Conservation (phyloP, 202 grass and related monocot species). For the Panicum hallii region DNA sequence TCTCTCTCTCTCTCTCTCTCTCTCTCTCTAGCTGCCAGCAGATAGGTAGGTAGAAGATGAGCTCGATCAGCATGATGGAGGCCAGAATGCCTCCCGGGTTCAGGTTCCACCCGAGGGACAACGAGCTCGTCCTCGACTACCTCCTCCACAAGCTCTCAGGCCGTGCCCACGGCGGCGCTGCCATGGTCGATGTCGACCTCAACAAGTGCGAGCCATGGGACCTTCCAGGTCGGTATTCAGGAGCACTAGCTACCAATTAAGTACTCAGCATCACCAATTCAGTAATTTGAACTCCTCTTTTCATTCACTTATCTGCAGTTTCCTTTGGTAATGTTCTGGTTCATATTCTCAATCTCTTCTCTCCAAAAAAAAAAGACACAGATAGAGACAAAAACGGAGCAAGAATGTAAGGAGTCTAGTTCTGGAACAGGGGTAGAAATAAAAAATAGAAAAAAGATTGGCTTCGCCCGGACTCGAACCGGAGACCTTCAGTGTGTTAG, state of each 20-base stretch:
- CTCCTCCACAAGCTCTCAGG: constrained; percentile 67
- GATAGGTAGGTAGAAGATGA: constrained; percentile 45
- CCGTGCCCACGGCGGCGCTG: constrained; percentile 7
- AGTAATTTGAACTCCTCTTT: background rate
- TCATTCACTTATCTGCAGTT: background rate
- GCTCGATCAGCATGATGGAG: constrained; percentile 67
- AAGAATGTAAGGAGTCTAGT: background rate
- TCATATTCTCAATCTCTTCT: background rate
- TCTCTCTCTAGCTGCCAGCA: background rate
- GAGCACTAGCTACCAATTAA: background rate
- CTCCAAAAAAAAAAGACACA: background rate
- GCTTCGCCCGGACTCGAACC: constrained; percentile 88
- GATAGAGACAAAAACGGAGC: background rate
- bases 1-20: background rate
- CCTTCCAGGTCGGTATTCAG: constrained; percentile 46
- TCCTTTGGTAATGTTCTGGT: background rate
- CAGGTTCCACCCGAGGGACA: constrained; percentile 80
- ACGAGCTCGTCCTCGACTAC: constrained; percentile 82
- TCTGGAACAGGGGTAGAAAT: background rate
- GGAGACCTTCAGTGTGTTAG: constrained; percentile 99
- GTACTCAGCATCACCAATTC: too few relatives aligned
- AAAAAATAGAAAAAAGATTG: background rate
- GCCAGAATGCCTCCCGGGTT: constrained; percentile 77
- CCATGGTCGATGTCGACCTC: constrained; percentile 78
- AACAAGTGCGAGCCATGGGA: constrained; percentile 94